Base-by-base conservation (phyloP, 2,329 filamentous ascomycete species). In the Alternaria sp. region DNA sequence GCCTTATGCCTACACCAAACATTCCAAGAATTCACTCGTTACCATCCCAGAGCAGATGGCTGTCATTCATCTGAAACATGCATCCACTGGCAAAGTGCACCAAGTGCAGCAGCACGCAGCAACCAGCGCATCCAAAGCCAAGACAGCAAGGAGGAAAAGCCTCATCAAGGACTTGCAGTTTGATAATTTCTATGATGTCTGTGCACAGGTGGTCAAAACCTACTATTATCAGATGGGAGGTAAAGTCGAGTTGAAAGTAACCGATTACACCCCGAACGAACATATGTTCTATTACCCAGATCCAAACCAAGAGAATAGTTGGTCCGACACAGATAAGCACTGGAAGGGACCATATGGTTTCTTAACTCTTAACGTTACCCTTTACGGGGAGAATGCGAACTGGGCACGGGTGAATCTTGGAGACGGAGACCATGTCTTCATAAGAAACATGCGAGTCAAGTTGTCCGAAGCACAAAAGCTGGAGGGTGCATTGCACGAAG, bases 291-390 rank as follows among this genome's bases (percentile, higher is more conserved):
- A 87, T 34, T 86, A 86, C 57, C 68, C 71, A 13, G 71, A 80
- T 33, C 78, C 78, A 4, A 65, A 76, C 0, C 60, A 67, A 11
- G 63, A 70, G 14, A 63, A 73, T 1, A 36, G 53, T 5, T 57
- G 59, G 2, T 17, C 56, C 11, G 63, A 50, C 72, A 68, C 56
- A 49, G 72, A 73, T 21, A 77, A 75, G 37, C 73, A 77, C n/a
- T 96, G 91, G 90, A 79, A 80, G 2, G 92, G 93, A 0, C 93
- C 93, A 0, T 89, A 81, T 65, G 93, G 93, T 2, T 87, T 88
- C 69, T 81, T 85, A 70, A 89, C 88, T 1, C 80, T 97, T 51
- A 87, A 89, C 66, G 78, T 97, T 24, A 90, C 87, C 28, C 82
- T 90, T 28, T 96, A 83, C 74, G 86, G 89, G 13, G 85, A 85